A percentile compares a stretch with the other conserved stretches of the same genome.
Evolutionary conservation across 768 basidiomycete species (phyloP).

Genomic region (Xerocomus potaroensis): DNA sequence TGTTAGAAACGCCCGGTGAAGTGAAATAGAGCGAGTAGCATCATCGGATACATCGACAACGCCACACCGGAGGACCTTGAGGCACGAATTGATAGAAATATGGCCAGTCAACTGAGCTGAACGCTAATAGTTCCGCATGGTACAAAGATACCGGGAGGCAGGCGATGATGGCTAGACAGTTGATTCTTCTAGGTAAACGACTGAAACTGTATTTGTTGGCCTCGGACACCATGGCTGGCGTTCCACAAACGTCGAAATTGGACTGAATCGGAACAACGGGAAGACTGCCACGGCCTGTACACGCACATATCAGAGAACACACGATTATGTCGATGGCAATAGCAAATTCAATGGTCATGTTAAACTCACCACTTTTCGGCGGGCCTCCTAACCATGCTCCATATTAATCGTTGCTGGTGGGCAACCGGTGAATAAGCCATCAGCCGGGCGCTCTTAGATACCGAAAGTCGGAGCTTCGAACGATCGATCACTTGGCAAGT

Average conservation of each 20-base stretch:
- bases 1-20: background rate
- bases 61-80: background rate
- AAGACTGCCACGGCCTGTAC: background rate
- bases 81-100: background rate
- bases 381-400: background rate
- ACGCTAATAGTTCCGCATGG: background rate
- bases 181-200: background rate
- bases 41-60: background rate
- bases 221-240: background rate
- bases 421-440: conserved; percentile 12
- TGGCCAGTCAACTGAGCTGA: background rate
- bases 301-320: conserved; percentile 3
- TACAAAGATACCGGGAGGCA: background rate
- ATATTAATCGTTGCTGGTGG: background rate
- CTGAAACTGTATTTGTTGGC: background rate
- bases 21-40: background rate
- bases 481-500: background rate
- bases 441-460: conserved; percentile 4
- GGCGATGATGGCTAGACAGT: background rate
- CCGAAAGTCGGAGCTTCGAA: background rate
- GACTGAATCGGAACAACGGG: conserved; percentile 2
- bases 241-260: background rate
- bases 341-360: background rate
- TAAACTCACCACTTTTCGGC: background rate
- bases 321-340: background rate